A percentile compares a stretch with the other conserved stretches of the same genome.
phyloP scores from a whole-genome alignment of 768 basidiomycete genomes.

The Hypsizygus marmoreus region DNA sequence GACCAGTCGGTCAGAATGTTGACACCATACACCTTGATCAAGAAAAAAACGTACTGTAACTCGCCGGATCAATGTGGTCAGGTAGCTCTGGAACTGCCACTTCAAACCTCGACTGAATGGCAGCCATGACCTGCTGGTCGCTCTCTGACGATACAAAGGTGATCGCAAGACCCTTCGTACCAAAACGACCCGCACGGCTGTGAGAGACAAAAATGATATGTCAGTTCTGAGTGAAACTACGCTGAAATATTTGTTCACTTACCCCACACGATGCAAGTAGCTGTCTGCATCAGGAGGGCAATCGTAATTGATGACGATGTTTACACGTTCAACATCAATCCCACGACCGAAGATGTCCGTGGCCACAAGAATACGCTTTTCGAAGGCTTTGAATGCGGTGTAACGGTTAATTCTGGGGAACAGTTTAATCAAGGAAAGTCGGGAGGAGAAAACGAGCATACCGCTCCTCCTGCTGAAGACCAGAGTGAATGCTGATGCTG shows the following conservation, averaged over 20 bases:
- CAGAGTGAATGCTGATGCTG: slow-evolving; percentile 96
- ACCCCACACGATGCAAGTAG: slow-evolving; percentile 98
- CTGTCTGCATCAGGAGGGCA: slow-evolving; percentile 96
- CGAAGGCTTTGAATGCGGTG: slow-evolving; percentile 98
- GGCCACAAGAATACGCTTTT: slow-evolving; percentile 98
- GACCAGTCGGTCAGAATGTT: slow-evolving; percentile 4
- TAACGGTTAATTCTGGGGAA: slow-evolving; percentile 82
- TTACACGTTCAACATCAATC: slow-evolving; percentile 99
- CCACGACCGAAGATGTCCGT: slow-evolving; percentile 99
- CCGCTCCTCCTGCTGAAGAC: slow-evolving; percentile 94
- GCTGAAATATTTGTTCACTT: slow-evolving; percentile 28
- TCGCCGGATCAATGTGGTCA: slow-evolving; percentile 90
- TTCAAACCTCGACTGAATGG: slow-evolving; percentile 96
- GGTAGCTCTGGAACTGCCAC: slow-evolving; percentile 96
- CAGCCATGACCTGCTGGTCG: slow-evolving; percentile 92
- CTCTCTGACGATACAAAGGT: slow-evolving; percentile 93
- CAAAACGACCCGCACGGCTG: slow-evolving; percentile 98
- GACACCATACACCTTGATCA: neutral
- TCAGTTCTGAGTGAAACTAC: neutral
- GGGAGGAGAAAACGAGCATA: slow-evolving; percentile 38
- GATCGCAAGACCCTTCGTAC: slow-evolving; percentile 98
- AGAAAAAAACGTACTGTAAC: slow-evolving; percentile 75
- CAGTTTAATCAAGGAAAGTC: slow-evolving; percentile 9
- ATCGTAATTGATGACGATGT: slow-evolving; percentile 99
- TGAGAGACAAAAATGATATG: neutral